Base-by-base conservation (phyloP, 2,329 filamentous ascomycete species). In the Magnaporthiopsis rhizophila region DNA sequence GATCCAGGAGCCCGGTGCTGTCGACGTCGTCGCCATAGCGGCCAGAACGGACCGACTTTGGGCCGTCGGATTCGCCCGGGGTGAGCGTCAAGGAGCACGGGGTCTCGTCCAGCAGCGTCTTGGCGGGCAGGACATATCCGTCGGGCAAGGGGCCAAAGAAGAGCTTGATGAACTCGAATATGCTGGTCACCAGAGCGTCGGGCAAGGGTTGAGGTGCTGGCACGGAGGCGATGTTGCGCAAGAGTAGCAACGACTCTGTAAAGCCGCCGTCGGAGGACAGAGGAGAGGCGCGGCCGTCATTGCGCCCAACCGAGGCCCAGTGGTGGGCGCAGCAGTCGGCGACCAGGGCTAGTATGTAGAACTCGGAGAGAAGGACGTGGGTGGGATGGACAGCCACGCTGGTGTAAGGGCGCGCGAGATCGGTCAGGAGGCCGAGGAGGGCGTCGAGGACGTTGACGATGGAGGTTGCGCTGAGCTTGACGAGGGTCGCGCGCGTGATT, bases 261-360 rank as follows among this genome's bases (percentile, higher is more conserved):
- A 58, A 56, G 32, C 32, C 18, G 26, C 13, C 18, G 32, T 32
- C 58, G n/a, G 32, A 3, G 32, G 45, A 56, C 30, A 24, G 21
- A 8, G 53, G 32, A n/a, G 66, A 64, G 26, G 64, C 68, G 58
- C 71, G 67, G 21, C 45, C 45, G n/a, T 53, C 45, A 53, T 53
- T 53, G 45, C 45, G 45, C 45, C 45, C 45, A 11, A 24, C 45
- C 15, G 70, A 65, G 59, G 67, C 62, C 86, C 86, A 89, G 71
- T 87, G 81, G 63, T 82, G 81, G 62, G 81, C 80, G 69, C 86
- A 89, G 71, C 87, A 89, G 70, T 89, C 86, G 71, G 86, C 84
- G 50, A 86, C 79, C 58, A 89, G 77, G 61, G 83, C 80, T 62
- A 89, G 74, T n/a, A 89, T 77, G 69, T 87, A 89, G 61, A 86